Percentiles rank a stretch among this genome's conserved stretches.
These are phyloP conservation scores for Corylus heterophylla DNA, from an alignment of 306 rosid species.

Conservation along the genomic window DNA sequence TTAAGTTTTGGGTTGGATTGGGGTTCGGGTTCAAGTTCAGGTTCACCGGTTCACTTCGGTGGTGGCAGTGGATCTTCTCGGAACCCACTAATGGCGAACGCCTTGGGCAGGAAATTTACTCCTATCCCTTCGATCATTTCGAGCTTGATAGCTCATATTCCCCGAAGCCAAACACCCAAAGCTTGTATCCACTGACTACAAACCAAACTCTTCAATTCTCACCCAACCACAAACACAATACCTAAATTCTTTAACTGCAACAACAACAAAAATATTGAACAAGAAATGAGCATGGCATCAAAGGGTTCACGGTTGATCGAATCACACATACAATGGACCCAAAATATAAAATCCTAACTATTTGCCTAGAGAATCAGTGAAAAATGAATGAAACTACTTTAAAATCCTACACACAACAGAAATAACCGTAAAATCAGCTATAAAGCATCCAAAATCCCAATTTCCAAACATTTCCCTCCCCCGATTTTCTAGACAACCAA, in stretches of 20 bases:
- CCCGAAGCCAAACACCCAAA: constrained; percentile 17
- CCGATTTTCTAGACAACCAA: too few relatives aligned
- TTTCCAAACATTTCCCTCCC: too few relatives aligned
- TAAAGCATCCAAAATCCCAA: too few relatives aligned
- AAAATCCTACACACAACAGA: too few relatives aligned
- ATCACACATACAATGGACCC: not conserved
- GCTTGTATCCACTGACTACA: constrained; percentile 18
- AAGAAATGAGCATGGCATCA: not conserved
- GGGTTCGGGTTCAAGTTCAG: not conserved
- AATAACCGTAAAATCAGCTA: too few relatives aligned
- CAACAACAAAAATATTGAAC: not conserved
- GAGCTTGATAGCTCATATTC: constrained; percentile 58
- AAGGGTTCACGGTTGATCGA: constrained; percentile 3
- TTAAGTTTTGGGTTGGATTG: not conserved
- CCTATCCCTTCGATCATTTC: constrained; percentile 57
- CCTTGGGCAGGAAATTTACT: constrained; percentile 44
- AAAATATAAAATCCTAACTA: not conserved
- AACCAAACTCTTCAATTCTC: constrained; percentile 7
- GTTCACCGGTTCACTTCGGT: not conserved
- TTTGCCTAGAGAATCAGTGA: too few relatives aligned
- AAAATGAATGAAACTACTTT: too few relatives aligned
- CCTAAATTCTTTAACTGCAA: constrained; percentile 11
- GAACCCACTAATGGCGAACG: constrained; percentile 64
- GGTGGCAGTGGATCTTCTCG: constrained; percentile 37
- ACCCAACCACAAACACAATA: constrained; percentile 12